Base-by-base conservation (phyloP, 2,329 filamentous ascomycete genomes). In the Xylaria polymorpha region DNA sequence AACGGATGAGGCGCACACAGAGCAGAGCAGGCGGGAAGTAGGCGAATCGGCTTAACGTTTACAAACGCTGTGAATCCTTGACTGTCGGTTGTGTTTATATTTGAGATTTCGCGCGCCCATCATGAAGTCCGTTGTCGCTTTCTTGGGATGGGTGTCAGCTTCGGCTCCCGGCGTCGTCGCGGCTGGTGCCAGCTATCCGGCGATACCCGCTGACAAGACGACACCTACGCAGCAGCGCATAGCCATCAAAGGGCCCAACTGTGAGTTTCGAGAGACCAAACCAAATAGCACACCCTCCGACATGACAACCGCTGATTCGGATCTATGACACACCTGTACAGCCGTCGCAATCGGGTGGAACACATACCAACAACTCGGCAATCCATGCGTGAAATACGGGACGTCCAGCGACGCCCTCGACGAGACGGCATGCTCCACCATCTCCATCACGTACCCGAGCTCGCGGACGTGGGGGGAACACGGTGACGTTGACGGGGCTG, bases 301-400 rank as follows among this genome's bases (percentile, higher is more conserved):
- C 5, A 46, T 29, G 3, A 12, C 20, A 35, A 9, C 4, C 18
- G 41, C 39, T 61, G 7, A 61, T 60, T 66, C 61, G 35, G 56
- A 57, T n/a, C 44, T 3, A 25, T 48, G 25, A 51, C 32, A 51
- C 32, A 15, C 37, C 18, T 25, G 32, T 9, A 9, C 60, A 87
- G 85, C 83, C 41, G 80, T 88, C 7, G 84, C 84, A 0, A 79
- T 89, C 43, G 85, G 83, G 0, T 89, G 86, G 86, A 88, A 88
- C 73, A 89, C 86, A 0, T 88, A 87, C 73, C 69, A 81, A 65
- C 72, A 84, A 69, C 73, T 86, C 15, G 75, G 73, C 66, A 73
- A 82, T 44, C 77, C 83, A 14, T 88, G 86, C 64, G 86, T 89
- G 5, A 71, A 81, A 50, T 89, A 87, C 73, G 86, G 86, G 55